These are phyloP conservation scores for Didymosphaeria variabile DNA, from an alignment of 2,329 filamentous ascomycete species.

Conservation along the genomic window DNA sequence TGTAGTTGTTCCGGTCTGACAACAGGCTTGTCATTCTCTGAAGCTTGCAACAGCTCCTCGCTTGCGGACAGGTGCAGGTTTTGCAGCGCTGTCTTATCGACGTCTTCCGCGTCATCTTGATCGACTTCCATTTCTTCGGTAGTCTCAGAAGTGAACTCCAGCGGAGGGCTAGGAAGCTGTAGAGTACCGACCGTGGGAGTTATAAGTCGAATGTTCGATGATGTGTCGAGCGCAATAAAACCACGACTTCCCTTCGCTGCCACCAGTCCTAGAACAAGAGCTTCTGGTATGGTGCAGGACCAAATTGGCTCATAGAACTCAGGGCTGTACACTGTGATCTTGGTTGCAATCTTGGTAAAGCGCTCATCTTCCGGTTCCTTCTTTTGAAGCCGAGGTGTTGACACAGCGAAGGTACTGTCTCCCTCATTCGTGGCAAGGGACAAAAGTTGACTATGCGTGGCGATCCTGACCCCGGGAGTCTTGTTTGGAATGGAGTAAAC, in stretches of 20 bases:
- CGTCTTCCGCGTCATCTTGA: slow-evolving; percentile 39
- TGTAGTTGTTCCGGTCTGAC: slow-evolving; percentile 74
- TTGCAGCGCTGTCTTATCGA: slow-evolving; percentile 37
- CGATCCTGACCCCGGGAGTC: slow-evolving; percentile 43
- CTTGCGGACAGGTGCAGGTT: slow-evolving; percentile 14
- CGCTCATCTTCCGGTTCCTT: slow-evolving; percentile 25
- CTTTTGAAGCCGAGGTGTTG: slow-evolving; percentile 48
- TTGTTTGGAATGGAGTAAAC: slow-evolving; percentile 70
- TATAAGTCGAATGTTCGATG: slow-evolving; percentile 71
- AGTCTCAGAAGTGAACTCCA: slow-evolving; percentile 39
- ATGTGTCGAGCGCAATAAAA: slow-evolving; percentile 79
- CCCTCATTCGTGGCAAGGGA: slow-evolving; percentile 77
- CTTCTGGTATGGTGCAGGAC: slow-evolving; percentile 62
- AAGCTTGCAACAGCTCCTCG: slow-evolving; percentile 24
- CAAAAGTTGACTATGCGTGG: slow-evolving; percentile 51
- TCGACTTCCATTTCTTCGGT: slow-evolving; percentile 35
- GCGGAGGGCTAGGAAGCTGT: slow-evolving; percentile 42
- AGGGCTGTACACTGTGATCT: slow-evolving; percentile 72
- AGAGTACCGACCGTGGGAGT: slow-evolving; percentile 37
- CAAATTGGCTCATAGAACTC: slow-evolving; percentile 67
- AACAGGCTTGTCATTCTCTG: slow-evolving; percentile 65
- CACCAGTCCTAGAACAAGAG: slow-evolving; percentile 71
- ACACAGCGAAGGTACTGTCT: slow-evolving; percentile 55
- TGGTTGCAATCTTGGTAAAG: slow-evolving; percentile 52
- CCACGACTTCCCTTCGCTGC: slow-evolving; percentile 71